Percentiles rank a stretch among this genome's conserved stretches.
These are phyloP conservation scores for Colletotrichum sp. DNA, from an alignment of 2,329 filamentous ascomycete genomes.

Conservation along the genomic window DNA sequence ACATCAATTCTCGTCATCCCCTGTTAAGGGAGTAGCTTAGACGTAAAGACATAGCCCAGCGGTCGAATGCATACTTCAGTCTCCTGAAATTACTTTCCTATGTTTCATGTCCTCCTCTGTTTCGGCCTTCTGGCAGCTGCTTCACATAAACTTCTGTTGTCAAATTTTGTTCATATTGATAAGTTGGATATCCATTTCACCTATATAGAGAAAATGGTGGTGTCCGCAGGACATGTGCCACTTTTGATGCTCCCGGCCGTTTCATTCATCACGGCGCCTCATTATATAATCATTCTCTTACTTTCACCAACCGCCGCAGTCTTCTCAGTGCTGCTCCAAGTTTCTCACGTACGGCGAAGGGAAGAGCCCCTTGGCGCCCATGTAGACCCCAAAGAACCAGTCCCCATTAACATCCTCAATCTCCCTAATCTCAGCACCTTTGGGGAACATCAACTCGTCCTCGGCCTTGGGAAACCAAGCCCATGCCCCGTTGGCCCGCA, in stretches of 20 bases:
- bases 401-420: constrained; percentile 88
- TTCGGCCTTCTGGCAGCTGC: not conserved
- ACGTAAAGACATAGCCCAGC: not conserved
- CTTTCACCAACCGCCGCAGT: not conserved
- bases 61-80: not conserved
- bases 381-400: constrained; percentile 89
- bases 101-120: not conserved
- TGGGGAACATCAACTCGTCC: constrained; percentile 86
- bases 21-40: not conserved
- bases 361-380: constrained; percentile 79
- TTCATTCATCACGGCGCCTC: not conserved
- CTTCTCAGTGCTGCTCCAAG: constrained; percentile 28
- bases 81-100: not conserved
- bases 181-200: not conserved
- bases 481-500: constrained; percentile 71
- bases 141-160: not conserved
- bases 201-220: not conserved
- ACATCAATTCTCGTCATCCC: not conserved
- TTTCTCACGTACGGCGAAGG: constrained; percentile 76
- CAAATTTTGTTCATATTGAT: not conserved
- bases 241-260: not conserved
- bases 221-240: not conserved
- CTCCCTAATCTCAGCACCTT: constrained; percentile 82
- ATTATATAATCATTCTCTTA: not conserved
- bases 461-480: constrained; percentile 73